phyloP scores from a whole-genome alignment of 176 grass and related monocot species.

The Echinochloa phyllopogon region DNA sequence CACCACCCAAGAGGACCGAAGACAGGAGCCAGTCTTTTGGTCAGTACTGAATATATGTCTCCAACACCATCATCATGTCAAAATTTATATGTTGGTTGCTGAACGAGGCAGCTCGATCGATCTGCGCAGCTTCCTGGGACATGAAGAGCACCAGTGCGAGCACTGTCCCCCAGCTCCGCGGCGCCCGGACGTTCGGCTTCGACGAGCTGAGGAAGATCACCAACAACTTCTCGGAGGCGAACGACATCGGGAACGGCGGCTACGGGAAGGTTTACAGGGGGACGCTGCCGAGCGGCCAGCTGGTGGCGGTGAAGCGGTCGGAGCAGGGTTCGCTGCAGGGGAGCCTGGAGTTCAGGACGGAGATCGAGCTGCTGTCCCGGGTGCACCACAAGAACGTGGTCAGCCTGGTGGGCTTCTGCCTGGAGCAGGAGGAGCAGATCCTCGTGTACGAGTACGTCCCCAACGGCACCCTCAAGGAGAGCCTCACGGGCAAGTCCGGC shows the following conservation, averaged over 20 bases:
- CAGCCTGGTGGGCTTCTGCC: conserved; percentile 79
- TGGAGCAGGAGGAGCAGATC: conserved; percentile 81
- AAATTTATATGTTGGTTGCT: not conserved
- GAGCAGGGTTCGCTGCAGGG: conserved; percentile 77
- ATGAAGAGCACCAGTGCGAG: conserved; percentile 65
- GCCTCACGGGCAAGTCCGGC: conserved; percentile 82
- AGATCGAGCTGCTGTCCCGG: conserved; percentile 80
- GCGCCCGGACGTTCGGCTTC: conserved; percentile 68
- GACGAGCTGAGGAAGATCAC: conserved; percentile 75
- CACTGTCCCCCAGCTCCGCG: conserved; percentile 60
- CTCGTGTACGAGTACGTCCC: conserved; percentile 81
- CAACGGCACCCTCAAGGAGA: conserved; percentile 87
- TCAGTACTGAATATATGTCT: conserved; percentile 21
- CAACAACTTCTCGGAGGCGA: conserved; percentile 65
- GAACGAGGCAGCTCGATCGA: not conserved
- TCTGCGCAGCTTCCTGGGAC: conserved; percentile 62
- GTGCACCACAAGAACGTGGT: conserved; percentile 93
- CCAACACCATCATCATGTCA: not conserved
- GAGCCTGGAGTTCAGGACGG: conserved; percentile 67
- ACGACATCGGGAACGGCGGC: conserved; percentile 67
- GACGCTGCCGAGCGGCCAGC: conserved; percentile 59
- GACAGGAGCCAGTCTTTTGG: conserved; percentile 64
- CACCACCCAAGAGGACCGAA: conserved; percentile 29
- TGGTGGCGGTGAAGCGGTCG: conserved; percentile 76
- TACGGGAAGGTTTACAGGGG: conserved; percentile 89